Conservation (phyloP, 768 basidiomycete species). For the Phanerochaete sordida region DNA sequence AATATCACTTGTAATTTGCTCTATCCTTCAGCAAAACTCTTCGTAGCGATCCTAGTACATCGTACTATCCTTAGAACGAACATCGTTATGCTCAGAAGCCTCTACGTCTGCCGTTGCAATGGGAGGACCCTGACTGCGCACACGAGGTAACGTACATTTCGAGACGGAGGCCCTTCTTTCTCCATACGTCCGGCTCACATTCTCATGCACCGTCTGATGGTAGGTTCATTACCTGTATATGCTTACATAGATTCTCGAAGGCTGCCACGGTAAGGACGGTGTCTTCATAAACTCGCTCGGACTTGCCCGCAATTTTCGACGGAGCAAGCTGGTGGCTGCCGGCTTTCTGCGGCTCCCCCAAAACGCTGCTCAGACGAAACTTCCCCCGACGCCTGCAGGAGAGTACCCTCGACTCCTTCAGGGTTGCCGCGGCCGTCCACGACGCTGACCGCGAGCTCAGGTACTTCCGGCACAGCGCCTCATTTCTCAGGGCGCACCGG, state of each 20-base stretch:
- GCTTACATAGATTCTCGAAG: background rate
- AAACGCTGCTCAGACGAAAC: background rate
- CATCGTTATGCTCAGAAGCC: background rate
- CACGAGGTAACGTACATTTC: background rate
- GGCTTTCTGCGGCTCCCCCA: background rate
- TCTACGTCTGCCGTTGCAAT: background rate
- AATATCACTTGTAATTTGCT: too few relatives aligned
- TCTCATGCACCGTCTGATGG: background rate
- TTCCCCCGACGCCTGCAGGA: background rate
- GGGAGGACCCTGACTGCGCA: background rate
- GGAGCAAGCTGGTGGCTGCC: background rate
- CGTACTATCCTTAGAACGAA: background rate
- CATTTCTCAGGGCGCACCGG: background rate
- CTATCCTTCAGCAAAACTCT: too few relatives aligned
- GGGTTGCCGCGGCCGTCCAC: background rate
- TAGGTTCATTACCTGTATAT: background rate
- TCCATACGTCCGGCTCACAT: background rate
- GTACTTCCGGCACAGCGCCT: background rate
- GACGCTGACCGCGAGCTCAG: background rate
- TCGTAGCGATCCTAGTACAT: background rate
- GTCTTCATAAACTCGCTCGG: background rate
- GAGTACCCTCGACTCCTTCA: background rate
- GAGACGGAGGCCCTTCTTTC: background rate
- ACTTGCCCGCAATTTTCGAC: background rate
- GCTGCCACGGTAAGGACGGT: background rate